A percentile compares a stretch with the other conserved stretches of the same genome.
Conservation (phyloP, 2,329 filamentous ascomycete species). For the Xylaria hypoxylon region DNA sequence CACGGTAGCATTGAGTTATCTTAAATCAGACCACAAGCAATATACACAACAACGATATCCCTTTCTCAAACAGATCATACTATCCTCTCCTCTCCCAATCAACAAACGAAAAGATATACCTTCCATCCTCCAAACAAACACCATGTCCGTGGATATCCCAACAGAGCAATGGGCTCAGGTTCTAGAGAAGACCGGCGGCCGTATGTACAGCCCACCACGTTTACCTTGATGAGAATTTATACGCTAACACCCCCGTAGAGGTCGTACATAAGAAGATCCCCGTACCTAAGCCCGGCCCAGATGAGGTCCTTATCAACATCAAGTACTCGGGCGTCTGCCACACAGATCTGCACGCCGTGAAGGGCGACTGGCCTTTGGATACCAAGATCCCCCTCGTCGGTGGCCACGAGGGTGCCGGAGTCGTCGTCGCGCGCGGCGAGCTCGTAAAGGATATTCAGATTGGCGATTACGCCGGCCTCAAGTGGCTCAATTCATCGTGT, state of each 20-base stretch:
- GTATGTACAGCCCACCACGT: conserved; percentile 58
- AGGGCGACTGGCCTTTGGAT: conserved; percentile 89
- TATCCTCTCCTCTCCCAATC: background rate
- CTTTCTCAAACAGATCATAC: background rate
- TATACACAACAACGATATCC: conserved; percentile 13
- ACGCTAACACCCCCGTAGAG: conserved; percentile 55
- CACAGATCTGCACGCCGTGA: conserved; percentile 83
- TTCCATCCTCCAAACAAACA: background rate
- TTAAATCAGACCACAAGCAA: conserved; percentile 16
- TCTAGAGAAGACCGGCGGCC: conserved; percentile 81
- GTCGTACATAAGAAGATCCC: conserved; percentile 83
- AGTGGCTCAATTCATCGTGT: conserved; percentile 93
- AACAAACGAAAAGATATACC: background rate
- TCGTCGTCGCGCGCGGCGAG: conserved; percentile 82
- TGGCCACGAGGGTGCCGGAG: conserved; percentile 81
- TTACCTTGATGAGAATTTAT: background rate
- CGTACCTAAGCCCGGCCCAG: conserved; percentile 82
- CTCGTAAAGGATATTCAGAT: conserved; percentile 82
- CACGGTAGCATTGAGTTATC: conserved; percentile 8
- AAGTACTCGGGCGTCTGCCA: conserved; percentile 93
- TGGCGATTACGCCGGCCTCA: conserved; percentile 88
- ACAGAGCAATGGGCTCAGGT: conserved; percentile 92
- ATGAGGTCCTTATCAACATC: conserved; percentile 92
- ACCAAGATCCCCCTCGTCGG: conserved; percentile 88
- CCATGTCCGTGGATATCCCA: conserved; percentile 66